Percentiles rank a stretch among this genome's conserved stretches.
Evolutionary conservation across 352 stramenopile genomes (phyloP).

Genomic region (Globisporangium heterothallicum): DNA sequence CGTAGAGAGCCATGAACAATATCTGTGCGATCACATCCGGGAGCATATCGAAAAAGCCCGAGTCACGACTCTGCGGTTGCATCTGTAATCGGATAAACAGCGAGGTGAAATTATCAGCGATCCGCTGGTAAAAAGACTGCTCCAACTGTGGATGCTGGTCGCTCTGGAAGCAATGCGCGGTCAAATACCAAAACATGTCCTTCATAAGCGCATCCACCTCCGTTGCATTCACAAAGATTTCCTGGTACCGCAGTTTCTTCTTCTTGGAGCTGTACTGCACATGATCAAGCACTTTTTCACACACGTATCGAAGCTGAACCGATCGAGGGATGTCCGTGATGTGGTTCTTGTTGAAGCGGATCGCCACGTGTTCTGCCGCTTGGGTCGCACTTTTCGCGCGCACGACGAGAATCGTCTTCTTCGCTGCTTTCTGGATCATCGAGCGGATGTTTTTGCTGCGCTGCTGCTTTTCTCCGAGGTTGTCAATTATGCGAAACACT

Average conservation of each 20-base stretch:
- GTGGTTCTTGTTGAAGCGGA: constrained; percentile 41
- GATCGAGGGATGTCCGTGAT: constrained; percentile 46
- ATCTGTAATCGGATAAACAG: constrained; percentile 64
- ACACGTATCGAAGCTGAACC: constrained; percentile 42
- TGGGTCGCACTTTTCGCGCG: constrained; percentile 67
- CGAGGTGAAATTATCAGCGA: constrained; percentile 62
- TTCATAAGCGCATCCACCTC: constrained; percentile 59
- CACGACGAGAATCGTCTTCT: constrained; percentile 72
- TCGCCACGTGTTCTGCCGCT: constrained; percentile 55
- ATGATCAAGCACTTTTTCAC: constrained; percentile 47
- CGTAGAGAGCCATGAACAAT: constrained; percentile 58
- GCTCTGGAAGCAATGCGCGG: constrained; percentile 50
- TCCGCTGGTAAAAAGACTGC: constrained; percentile 44
- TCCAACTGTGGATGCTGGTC: constrained; percentile 34
- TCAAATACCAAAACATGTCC: constrained; percentile 76
- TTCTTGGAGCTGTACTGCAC: constrained; percentile 24
- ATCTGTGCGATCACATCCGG: constrained; percentile 59
- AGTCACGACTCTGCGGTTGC: constrained; percentile 37
- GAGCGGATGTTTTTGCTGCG: constrained; percentile 50
- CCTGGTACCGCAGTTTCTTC: constrained; percentile 32
- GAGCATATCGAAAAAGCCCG: constrained; percentile 47
- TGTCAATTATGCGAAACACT: constrained; percentile 50
- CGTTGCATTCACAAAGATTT: constrained; percentile 29
- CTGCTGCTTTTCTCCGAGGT: constrained; percentile 37
- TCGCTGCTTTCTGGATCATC: constrained; percentile 58